Evolutionary conservation across 2,329 filamentous ascomycete genomes (phyloP), one percentile per base, ranked within the genome.

Genomic region (Epichloe elymi): DNA sequence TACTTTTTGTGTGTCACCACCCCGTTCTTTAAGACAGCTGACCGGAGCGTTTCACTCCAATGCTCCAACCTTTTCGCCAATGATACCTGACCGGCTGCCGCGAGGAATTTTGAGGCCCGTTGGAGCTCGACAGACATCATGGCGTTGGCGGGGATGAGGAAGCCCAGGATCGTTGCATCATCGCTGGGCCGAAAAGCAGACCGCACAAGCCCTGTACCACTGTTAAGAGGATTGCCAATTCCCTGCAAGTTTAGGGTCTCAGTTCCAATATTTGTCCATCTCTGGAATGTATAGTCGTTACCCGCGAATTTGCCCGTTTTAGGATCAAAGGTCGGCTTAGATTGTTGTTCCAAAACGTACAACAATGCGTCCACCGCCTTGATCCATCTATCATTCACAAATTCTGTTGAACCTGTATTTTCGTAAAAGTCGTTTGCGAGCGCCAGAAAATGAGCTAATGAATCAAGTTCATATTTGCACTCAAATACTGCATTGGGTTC

Each of bases 381-480:
- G 49, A 85, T 82, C 88, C 89, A 98, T 46, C 91, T 78, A 5
- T 75, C 66, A 3, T 79, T 90, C 38, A 97, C 63, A 63, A 95
- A 96, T 1, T 85, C 83, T 1, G 76, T 85, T 0, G 87, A 91
- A 2, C 76, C 76, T 0, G 88, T 94, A 61, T 87, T 78, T 39
- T 85, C 80, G 68, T 93, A 77, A 68, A 95, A 97, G 59, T 95
- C 83, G 60, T 95, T 96, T 17, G 77, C 80, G 2, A 98, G 71
- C 0, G 86, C 82, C 5, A 98, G 76, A 65, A 98, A 98, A 63
- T 94, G 85, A 0, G 90, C 93, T 0, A 98, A 75, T 8, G 90
- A 96, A 69, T 98, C 93, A 20, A 98, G 81, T 71, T 98, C 93
- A 68, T 97, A 98, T 69, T 98, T 98, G 79, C 93, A 98, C 68